Evolutionary conservation across 2,329 filamentous ascomycete species (phyloP).

Genomic region (Didymella pomorum): DNA sequence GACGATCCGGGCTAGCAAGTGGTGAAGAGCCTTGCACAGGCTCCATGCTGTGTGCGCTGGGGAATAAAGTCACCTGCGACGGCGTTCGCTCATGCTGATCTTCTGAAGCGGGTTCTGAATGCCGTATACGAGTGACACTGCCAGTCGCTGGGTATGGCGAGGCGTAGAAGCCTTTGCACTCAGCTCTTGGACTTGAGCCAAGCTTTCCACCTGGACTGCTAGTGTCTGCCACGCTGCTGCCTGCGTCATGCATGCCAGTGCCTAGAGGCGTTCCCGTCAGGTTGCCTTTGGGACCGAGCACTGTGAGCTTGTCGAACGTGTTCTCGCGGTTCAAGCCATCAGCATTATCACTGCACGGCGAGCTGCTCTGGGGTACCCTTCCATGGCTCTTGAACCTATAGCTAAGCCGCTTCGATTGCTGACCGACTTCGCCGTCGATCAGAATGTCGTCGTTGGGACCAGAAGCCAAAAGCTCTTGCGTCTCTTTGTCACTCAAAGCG

Average conservation of each 20-base stretch:
- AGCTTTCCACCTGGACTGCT: conserved; percentile 44
- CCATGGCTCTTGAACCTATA: conserved; percentile 9
- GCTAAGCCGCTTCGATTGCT: conserved; percentile 3
- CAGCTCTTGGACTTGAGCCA: conserved; percentile 29
- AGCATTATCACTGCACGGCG: conserved; percentile 11
- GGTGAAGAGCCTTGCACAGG: conserved; percentile 26
- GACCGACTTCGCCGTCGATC: conserved; percentile 28
- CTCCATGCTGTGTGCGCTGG: conserved; percentile 23
- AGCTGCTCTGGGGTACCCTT: conserved; percentile 5
- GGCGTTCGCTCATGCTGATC: conserved; percentile 28
- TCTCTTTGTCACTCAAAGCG: conserved; percentile 44
- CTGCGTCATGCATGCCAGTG: conserved; percentile 47
- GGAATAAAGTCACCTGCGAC: conserved; percentile 36
- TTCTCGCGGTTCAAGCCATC: conserved; percentile 37
- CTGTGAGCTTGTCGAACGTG: conserved; percentile 47
- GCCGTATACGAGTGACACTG: conserved; percentile 35
- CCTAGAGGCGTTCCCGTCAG: conserved; percentile 49
- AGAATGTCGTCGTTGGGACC: conserved; percentile 50
- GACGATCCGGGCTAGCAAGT: conserved; percentile 17
- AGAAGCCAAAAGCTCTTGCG: conserved; percentile 45
- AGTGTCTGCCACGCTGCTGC: conserved; percentile 50
- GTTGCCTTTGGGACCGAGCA: conserved; percentile 47
- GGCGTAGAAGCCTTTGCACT: conserved; percentile 34
- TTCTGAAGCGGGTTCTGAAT: conserved; percentile 7
- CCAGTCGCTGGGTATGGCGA: conserved; percentile 31